Base-by-base conservation (phyloP, 805 yeast species). In the Wilhelminamyces savonicus region DNA sequence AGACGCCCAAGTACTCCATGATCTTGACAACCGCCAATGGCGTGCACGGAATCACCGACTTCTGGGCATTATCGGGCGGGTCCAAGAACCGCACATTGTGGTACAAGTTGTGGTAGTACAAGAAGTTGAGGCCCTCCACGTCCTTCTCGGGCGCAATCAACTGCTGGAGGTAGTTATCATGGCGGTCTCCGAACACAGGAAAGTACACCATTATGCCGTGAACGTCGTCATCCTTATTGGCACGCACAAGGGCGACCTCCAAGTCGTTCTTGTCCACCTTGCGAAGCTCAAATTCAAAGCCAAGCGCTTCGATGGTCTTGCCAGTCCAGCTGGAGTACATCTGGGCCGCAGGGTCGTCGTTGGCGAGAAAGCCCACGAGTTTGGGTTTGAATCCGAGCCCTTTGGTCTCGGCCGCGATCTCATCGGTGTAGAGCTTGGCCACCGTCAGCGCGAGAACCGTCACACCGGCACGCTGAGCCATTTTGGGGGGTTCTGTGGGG, bases 251-350 rank as follows among this genome's bases (percentile, higher is more conserved):
- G 19, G 76, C 78, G 43, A 79, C 87, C 54, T 92, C 98, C 37
- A 92, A 67, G 20, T 78, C 81, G 42, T 92, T 95, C 52, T 83
- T 86, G 42, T 72, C 74, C 13, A 82, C 78, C 44, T 76, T 71
- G 18, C 82, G 59, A 40, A 92, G 62, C 52, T 87, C 90, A 54
- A 85, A 92, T 21, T 73, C 62, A 60, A 92, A 87, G 0, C 98
- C 98, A 34, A 87, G 60, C 13, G 83, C 78, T 48, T 76, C 81
- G 43, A 92, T 76, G 1, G 97, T 90, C 52, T 86, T 88, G 17
- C 82, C 83, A 0, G 98, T 90, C 96, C 97, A 92, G 28, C 77
- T 78, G 27, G 98, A 97, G 54, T 92, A 92, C 82, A 82, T 82
- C 48, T 73, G 72, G 5, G 96, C 97, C 9, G 97, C 96, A 2